Evolutionary conservation across 1,284 basidiomycete species (phyloP).

Genomic region (Cryptococcus depauperatus): DNA sequence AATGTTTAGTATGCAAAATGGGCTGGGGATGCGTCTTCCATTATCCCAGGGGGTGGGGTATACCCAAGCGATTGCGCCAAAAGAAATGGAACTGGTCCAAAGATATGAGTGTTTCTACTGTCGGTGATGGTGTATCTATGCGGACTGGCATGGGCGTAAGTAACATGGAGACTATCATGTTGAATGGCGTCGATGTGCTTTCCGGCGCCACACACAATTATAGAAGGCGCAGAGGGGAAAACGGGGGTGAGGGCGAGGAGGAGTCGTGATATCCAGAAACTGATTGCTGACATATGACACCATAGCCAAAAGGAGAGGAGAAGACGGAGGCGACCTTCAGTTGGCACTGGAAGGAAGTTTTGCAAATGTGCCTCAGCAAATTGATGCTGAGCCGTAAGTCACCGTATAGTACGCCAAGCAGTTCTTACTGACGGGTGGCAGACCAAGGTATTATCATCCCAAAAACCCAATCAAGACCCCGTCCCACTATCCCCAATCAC

Average conservation of each 20-base stretch:
- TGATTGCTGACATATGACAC: slow-evolving; percentile 2
- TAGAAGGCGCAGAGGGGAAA: not conserved
- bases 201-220: not conserved
- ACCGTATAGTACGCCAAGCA: no score
- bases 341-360: slow-evolving; percentile 87
- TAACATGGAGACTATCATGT: not conserved
- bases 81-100: not conserved
- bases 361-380: slow-evolving; percentile 77
- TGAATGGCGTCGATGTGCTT: not conserved
- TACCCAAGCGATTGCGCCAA: not conserved
- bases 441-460: slow-evolving; percentile 94
- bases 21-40: slow-evolving; percentile 1
- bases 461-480: slow-evolving; percentile 86
- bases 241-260: not conserved
- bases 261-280: not conserved
- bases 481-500: slow-evolving; percentile 89
- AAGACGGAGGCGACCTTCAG: slow-evolving; percentile 79
- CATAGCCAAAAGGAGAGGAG: slow-evolving; percentile 70
- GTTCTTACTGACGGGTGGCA: no score
- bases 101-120: not conserved
- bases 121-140: no score
- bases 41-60: not conserved
- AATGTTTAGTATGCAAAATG: not conserved
- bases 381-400: slow-evolving; percentile 90
- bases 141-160: no score